These are phyloP conservation scores for Rhamnella rubrinervis DNA, from an alignment of 331 rosid genomes.

Conservation along the genomic window DNA sequence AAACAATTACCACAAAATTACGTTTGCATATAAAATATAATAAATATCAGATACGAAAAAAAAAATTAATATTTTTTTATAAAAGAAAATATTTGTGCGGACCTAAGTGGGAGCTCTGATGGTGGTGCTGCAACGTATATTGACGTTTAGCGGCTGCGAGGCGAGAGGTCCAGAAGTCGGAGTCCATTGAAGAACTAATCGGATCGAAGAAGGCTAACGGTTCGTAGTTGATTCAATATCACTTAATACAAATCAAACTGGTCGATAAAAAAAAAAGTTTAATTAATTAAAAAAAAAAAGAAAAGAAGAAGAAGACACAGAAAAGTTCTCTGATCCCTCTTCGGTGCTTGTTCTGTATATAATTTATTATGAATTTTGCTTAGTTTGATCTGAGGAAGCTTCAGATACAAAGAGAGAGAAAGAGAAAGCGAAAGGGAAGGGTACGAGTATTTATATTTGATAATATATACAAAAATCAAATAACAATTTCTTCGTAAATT, in stretches of 20 bases:
- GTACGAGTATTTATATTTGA: too few relatives aligned
- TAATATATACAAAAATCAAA: not conserved
- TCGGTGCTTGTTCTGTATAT: not conserved
- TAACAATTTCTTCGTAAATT: slow-evolving; percentile 2
- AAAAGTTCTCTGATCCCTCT: slow-evolving; percentile 3
- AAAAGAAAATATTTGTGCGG: not conserved
- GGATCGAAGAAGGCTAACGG: not conserved
- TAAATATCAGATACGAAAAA: not conserved
- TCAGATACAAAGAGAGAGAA: not conserved
- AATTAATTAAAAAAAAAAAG: not conserved
- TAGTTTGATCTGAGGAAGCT: slow-evolving; percentile 13
- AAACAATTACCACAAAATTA: slow-evolving; percentile 17
- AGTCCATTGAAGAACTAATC: slow-evolving; percentile 57
- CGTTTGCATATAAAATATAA: not conserved
- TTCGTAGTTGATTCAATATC: not conserved
- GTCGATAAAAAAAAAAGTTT: not conserved
- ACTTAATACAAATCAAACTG: not conserved
- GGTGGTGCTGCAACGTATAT: slow-evolving; percentile 61
- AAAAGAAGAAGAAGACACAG: not conserved
- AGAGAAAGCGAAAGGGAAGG: not conserved
- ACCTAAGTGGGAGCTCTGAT: slow-evolving; percentile 78
- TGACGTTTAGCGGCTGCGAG: slow-evolving; percentile 96
- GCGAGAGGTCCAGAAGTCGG: slow-evolving; percentile 90
- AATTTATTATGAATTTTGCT: too few relatives aligned
- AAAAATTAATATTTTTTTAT: not conserved